phyloP scores from a whole-genome alignment of 176 grass and related monocot species.

The Hsuehochloa calcarea region DNA sequence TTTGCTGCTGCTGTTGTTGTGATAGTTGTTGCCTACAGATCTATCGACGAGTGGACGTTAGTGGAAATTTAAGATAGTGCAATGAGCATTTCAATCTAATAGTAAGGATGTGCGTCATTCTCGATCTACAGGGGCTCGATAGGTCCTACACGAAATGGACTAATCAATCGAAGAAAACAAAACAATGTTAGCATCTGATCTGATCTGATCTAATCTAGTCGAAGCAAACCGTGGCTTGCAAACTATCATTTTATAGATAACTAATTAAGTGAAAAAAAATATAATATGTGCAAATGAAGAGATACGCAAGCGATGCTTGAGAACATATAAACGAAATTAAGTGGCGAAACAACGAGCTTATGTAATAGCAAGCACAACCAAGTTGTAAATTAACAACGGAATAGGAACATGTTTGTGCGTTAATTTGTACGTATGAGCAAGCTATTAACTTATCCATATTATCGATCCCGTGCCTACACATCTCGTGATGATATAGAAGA shows the following conservation, averaged over 20 bases:
- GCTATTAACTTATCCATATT: neutral
- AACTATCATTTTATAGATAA: neutral
- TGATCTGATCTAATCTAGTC: neutral
- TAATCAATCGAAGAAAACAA: neutral
- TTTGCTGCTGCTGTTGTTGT: too few species aligned
- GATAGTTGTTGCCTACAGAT: neutral
- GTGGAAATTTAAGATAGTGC: constrained; percentile 30
- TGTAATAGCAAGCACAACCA: neutral
- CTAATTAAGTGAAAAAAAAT: neutral
- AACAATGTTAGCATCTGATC: neutral
- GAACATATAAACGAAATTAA: neutral
- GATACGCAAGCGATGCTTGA: neutral
- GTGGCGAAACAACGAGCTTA: neutral
- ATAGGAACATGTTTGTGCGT: neutral
- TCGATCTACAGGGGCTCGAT: neutral
- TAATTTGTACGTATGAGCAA: neutral
- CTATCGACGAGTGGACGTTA: constrained; percentile 21
- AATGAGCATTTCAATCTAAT: constrained; percentile 36
- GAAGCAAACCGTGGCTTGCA: neutral
- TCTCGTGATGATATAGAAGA: neutral
- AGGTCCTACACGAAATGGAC: neutral
- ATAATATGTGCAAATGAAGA: neutral
- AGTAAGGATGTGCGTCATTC: constrained; percentile 17
- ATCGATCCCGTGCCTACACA: neutral
- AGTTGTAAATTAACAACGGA: neutral